Conservation (phyloP, 2,329 filamentous ascomycete species). For the Septoria linicola region DNA sequence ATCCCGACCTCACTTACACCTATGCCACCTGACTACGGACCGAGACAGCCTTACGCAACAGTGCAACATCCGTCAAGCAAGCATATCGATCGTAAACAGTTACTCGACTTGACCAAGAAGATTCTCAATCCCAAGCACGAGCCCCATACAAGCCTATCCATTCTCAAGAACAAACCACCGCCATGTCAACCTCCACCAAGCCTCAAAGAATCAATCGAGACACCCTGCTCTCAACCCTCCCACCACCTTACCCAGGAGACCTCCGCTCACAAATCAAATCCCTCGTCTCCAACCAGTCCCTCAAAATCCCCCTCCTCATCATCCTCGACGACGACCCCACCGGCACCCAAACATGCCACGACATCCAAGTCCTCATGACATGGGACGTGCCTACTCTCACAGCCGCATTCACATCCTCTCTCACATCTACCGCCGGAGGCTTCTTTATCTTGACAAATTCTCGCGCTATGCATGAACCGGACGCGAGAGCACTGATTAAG, state of each 20-base stretch:
- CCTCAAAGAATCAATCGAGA: slow-evolving; percentile 11
- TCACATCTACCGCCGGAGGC: slow-evolving; percentile 37
- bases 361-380: slow-evolving; percentile 55
- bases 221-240: slow-evolving; percentile 13
- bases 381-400: slow-evolving; percentile 51
- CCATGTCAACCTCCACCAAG: background rate
- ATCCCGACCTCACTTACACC: slow-evolving; percentile 11
- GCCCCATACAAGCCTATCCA: too few species aligned
- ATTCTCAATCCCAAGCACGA: background rate
- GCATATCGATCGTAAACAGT: too few species aligned
- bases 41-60: background rate
- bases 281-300: slow-evolving; percentile 5
- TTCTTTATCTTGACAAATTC: slow-evolving; percentile 64
- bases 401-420: slow-evolving; percentile 43
- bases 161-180: too few species aligned
- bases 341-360: slow-evolving; percentile 62
- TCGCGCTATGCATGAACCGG: slow-evolving; percentile 52
- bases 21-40: background rate
- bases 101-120: too few species aligned
- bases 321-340: slow-evolving; percentile 39
- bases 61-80: too few species aligned
- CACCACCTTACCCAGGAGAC: slow-evolving; percentile 11
- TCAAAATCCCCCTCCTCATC: slow-evolving; percentile 13
- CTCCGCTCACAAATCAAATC: slow-evolving; percentile 16
- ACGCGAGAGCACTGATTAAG: slow-evolving; percentile 50